A percentile compares a stretch with the other conserved stretches of the same genome.
Conservation (phyloP, 495 filamentous ascomycete species). For the Halenospora varia region DNA sequence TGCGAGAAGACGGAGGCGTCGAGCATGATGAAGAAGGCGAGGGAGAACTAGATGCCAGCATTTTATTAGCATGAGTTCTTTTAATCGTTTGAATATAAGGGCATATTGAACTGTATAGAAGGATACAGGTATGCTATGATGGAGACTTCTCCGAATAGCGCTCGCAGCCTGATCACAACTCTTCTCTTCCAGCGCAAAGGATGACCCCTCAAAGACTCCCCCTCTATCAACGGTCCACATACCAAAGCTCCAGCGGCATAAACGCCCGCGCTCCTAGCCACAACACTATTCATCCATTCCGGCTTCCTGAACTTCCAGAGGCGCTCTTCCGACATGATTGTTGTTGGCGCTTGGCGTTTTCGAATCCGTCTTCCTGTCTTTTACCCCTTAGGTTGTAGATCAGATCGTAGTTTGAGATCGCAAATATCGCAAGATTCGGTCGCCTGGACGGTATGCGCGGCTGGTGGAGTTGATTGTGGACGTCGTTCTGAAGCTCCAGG, state of each 20-base stretch:
- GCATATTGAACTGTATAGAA: no score
- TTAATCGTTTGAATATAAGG: background rate
- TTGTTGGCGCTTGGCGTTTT: background rate
- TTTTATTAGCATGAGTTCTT: background rate
- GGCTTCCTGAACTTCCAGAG: slow-evolving; percentile 78
- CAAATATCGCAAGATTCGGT: background rate
- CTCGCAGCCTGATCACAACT: no score
- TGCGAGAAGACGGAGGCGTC: slow-evolving; percentile 87
- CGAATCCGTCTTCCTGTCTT: background rate
- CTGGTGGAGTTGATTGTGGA: background rate
- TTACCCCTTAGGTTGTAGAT: background rate
- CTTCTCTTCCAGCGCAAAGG: background rate
- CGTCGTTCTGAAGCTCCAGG: slow-evolving; percentile 2
- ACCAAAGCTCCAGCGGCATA: slow-evolving; percentile 85
- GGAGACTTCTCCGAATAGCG: no score
- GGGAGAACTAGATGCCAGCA: slow-evolving; percentile 67
- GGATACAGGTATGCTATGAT: no score
- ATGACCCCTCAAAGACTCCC: background rate
- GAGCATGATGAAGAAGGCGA: slow-evolving; percentile 94
- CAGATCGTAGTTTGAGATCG: background rate
- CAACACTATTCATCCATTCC: slow-evolving; percentile 86
- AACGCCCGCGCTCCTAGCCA: slow-evolving; percentile 77
- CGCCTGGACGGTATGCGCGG: background rate
- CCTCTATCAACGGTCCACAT: slow-evolving; percentile 29
- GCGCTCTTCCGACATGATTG: slow-evolving; percentile 50